phyloP scores from a whole-genome alignment of 1,284 basidiomycete species.

The Irpex lacteus region DNA sequence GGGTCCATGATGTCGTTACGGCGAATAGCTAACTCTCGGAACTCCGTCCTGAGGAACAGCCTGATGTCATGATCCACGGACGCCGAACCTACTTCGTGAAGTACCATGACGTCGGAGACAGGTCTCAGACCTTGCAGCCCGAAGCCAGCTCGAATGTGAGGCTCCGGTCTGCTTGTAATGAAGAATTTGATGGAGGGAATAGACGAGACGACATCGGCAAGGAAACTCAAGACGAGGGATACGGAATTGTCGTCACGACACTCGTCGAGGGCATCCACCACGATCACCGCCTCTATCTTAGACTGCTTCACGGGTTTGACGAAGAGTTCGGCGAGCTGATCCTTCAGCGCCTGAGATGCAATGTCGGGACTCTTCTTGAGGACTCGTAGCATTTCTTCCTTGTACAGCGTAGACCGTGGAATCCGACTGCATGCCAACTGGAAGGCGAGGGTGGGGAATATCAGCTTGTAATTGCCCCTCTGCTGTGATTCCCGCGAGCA shows the following conservation, averaged over 20 bases:
- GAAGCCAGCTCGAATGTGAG: slow-evolving; percentile 17
- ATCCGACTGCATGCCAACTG: slow-evolving; percentile 16
- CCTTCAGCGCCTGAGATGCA: no score
- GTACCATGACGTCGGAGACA: neutral
- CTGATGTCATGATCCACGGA: neutral
- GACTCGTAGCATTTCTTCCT: slow-evolving; percentile 1
- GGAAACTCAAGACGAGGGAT: slow-evolving; percentile 16
- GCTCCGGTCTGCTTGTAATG: slow-evolving; percentile 26
- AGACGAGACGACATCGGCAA: slow-evolving; percentile 5
- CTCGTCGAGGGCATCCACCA: slow-evolving; percentile 27
- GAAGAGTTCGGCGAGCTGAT: slow-evolving; percentile 9
- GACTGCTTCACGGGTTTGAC: slow-evolving; percentile 5
- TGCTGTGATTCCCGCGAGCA: slow-evolving; percentile 17
- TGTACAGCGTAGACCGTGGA: neutral
- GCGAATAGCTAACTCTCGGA: neutral
- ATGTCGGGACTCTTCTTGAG: neutral
- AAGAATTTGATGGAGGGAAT: slow-evolving; percentile 17
- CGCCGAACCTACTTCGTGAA: neutral
- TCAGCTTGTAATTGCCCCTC: slow-evolving; percentile 14
- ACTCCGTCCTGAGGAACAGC: neutral
- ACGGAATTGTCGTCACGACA: slow-evolving; percentile 20
- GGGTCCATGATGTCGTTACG: neutral
- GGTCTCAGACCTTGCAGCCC: neutral
- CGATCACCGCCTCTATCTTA: slow-evolving; percentile 9
- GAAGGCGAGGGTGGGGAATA: slow-evolving; percentile 26